Evolutionary conservation across 345 rosid genomes (phyloP), one percentile per base, ranked within the genome.

Genomic region (Eucalyptus grandis): DNA sequence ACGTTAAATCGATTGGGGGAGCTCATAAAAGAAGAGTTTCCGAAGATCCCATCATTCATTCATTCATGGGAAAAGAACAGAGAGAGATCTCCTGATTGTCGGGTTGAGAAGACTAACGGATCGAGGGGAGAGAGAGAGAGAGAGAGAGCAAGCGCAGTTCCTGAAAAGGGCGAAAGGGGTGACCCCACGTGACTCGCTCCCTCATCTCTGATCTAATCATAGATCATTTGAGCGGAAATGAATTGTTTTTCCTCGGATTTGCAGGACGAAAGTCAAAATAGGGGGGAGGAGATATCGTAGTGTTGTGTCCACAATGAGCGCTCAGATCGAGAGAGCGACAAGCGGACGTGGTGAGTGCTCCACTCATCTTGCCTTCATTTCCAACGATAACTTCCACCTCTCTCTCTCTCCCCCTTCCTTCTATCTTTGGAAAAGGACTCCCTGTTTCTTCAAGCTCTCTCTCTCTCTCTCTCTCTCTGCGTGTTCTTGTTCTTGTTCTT

Each of bases 321-420:
- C 87, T 15, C 67, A 81, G 30, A 77, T 49, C 58, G 87, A 47
- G 65, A 81, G 72, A 19, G 86, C 37, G 69, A 37, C 51, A 9
- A 82, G 26, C 81, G 40, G 88, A 92, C 93, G 91, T 94, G 95
- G 91, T 87, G 87, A 90, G 89, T 92, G 85, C 89, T 60, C 91
- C 95, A 86, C 88, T 50, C 82, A 21, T 86, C 90, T 86, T 88
- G 88, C 87, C 47, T 58, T 54, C 47, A 49, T 43, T 43, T 87
- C 54, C 83, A 43, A 51, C 87, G 34, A 56, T 58, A 77, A 14
- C 44, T 30, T 30, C 49, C 14, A 30, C 34, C 22, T 31, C 31
- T 44, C 65, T 72, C 44, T 49, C 46, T 77, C 83, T n/a, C 49
- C 22, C 49, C 26, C 37, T 22, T 60, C 83, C 87, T 50, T 58